phyloP scores from a whole-genome alignment of 768 basidiomycete species.

The Clitopilus hobsonii region DNA sequence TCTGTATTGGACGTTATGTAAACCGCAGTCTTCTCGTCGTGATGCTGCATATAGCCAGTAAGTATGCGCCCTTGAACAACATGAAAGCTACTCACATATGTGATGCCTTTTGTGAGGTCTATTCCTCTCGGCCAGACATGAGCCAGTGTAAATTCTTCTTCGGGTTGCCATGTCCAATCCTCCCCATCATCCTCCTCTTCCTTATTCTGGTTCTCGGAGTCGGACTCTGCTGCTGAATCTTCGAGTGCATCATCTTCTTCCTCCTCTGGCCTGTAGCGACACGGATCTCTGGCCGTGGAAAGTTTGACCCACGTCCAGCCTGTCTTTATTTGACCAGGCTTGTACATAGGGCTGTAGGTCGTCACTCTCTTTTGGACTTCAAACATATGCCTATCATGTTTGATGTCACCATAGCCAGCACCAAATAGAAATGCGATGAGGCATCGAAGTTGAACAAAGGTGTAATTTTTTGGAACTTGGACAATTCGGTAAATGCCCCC shows the following conservation, averaged over 20 bases:
- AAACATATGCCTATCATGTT: conserved; percentile 50
- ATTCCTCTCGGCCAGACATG: conserved; percentile 55
- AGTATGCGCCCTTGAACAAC: neutral
- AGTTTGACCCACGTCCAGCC: conserved; percentile 45
- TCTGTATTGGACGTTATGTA: conserved; percentile 61
- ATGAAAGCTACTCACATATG: conserved; percentile 53
- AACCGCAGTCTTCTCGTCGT: conserved; percentile 44
- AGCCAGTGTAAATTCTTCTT: conserved; percentile 58
- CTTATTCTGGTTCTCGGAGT: conserved; percentile 35
- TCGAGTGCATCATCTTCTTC: conserved; percentile 24
- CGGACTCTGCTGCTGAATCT: conserved; percentile 22
- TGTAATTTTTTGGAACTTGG: conserved; percentile 69
- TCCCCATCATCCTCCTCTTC: conserved; percentile 31
- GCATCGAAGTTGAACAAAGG: conserved; percentile 58
- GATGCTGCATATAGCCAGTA: conserved; percentile 37
- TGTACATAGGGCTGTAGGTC: conserved; percentile 33
- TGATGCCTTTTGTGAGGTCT: conserved; percentile 40
- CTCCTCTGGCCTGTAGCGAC: conserved; percentile 32
- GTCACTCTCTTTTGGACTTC: conserved; percentile 48
- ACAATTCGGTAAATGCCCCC: conserved; percentile 61
- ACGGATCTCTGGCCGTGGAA: conserved; percentile 50
- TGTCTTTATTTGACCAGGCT: conserved; percentile 48
- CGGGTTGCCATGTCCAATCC: conserved; percentile 65
- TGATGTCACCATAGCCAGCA: conserved; percentile 16
- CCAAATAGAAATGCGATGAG: conserved; percentile 62